Base-by-base conservation (phyloP, 163 green algal species). In the Picocystis sp. region DNA sequence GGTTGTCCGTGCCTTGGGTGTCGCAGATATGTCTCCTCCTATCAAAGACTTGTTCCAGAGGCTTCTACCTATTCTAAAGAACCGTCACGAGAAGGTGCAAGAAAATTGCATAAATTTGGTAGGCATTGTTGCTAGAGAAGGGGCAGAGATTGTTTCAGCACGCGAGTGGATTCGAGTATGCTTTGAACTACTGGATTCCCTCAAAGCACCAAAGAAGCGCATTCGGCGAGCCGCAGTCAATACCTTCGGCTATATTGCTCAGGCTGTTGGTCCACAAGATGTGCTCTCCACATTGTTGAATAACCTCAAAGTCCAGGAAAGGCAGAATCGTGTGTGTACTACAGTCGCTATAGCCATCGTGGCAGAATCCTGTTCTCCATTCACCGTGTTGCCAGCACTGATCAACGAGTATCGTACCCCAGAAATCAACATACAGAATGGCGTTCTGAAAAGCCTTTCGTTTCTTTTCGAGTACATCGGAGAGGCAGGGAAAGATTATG, bases 401-500 rank as follows among this genome's bases (percentile, higher is more conserved):
- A 95, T 99, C 83, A 97, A 97, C 68, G 90, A 99, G 76, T 99
- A 95, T 76, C 78, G 15, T 17, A 17, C 58, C 34, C 88, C 87
- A 3, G 88, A 97, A 77, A 66, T 94, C 15, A 97, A 97, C 66
- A 87, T 99, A 45, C 90, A 99, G 75, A 99, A 99, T 57, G 90
- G 90, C 52, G 87, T 95, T 62, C 78, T 96, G 51, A 96, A 96
- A 66, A 70, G 84, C 17, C 81, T 99, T 50, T 86, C 72, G 45
- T 99, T 99, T 70, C 79, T 99, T 68, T 99, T 99, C 64, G 90
- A 99, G 74, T 99, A 99, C 81, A 96, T 99, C 43, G 90, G 90
- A 21, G 90, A 99, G 74, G 93, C 96, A 85, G 90, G 86, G 51
- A 91, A 82, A 64, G 73, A 84, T 67, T 91, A 90, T 74, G 83